Conservation (phyloP, 179 eudicot species). For the Spinacia oleracea region DNA sequence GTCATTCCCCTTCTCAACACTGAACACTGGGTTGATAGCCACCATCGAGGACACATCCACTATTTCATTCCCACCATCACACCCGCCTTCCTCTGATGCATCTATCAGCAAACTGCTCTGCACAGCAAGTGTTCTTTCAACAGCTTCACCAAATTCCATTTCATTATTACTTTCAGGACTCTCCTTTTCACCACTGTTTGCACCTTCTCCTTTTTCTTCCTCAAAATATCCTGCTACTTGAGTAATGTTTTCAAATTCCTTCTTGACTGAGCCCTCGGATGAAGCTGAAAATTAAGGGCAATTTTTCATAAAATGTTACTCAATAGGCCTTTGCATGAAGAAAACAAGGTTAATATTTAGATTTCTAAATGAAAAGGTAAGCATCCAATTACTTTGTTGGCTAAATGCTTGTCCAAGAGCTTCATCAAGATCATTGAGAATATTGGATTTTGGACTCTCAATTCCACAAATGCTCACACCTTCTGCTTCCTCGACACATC, state of each 20-base stretch:
- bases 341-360: not conserved
- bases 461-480: not conserved
- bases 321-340: not conserved
- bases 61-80: not conserved
- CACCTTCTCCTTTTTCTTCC: not conserved
- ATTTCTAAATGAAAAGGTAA: not conserved
- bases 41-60: not conserved
- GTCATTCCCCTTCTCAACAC: not conserved
- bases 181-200: not conserved
- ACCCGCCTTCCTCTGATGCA: not conserved
- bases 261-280: not conserved
- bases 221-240: not conserved
- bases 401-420: not conserved
- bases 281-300: not conserved
- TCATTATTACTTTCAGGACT: not conserved
- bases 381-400: not conserved
- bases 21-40: not conserved
- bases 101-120: not conserved
- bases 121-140: not conserved
- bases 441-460: not conserved
- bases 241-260: not conserved
- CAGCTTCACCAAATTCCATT: slow-evolving; percentile 2
- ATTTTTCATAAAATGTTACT: not conserved
- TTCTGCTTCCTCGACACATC: not conserved
- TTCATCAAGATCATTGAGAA: not conserved